Conservation (phyloP, 805 yeast species). For the Kluyveromyces dobzhanskii region DNA sequence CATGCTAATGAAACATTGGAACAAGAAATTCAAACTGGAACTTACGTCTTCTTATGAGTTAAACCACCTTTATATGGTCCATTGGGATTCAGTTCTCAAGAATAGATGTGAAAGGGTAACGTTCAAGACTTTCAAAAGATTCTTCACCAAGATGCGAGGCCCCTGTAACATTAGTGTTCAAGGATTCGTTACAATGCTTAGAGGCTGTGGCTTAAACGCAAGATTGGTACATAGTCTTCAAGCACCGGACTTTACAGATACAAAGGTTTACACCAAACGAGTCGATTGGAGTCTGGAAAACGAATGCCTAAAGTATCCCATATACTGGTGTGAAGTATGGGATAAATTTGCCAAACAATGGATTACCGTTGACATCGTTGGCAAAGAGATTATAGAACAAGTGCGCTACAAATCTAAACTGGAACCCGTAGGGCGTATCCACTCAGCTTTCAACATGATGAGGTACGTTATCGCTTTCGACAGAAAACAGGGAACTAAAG, state of each 20-base stretch:
- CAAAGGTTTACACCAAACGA: conserved; percentile 8
- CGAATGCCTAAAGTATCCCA: conserved; percentile 41
- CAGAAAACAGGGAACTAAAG: conserved; percentile 53
- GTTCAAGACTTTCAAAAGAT: conserved; percentile 35
- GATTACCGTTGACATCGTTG: conserved; percentile 81
- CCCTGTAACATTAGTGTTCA: conserved; percentile 75
- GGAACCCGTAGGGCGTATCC: conserved; percentile 47
- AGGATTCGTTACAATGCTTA: conserved; percentile 70
- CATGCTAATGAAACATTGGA: conserved; percentile 57
- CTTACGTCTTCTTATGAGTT: conserved; percentile 1
- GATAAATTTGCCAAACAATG: conserved; percentile 61
- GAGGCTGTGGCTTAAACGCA: conserved; percentile 64
- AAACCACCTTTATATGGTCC: conserved; percentile 33
- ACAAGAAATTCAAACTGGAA: conserved; percentile 36
- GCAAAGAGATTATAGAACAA: conserved; percentile 53
- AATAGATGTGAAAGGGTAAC: conserved; percentile 18
- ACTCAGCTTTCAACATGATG: conserved; percentile 38
- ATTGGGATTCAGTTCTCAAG: conserved; percentile 40
- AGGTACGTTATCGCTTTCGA: conserved; percentile 77
- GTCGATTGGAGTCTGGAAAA: conserved; percentile 2
- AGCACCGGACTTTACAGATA: conserved; percentile 73
- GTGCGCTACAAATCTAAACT: conserved; percentile 48
- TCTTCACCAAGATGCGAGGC: conserved; percentile 46
- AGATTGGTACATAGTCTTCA: conserved; percentile 78
- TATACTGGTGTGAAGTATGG: conserved; percentile 95